Percentiles rank a stretch among this genome's conserved stretches.
Conservation (phyloP, 805 yeast genomes). For the Hemisphaericaspora nanyangensis region DNA sequence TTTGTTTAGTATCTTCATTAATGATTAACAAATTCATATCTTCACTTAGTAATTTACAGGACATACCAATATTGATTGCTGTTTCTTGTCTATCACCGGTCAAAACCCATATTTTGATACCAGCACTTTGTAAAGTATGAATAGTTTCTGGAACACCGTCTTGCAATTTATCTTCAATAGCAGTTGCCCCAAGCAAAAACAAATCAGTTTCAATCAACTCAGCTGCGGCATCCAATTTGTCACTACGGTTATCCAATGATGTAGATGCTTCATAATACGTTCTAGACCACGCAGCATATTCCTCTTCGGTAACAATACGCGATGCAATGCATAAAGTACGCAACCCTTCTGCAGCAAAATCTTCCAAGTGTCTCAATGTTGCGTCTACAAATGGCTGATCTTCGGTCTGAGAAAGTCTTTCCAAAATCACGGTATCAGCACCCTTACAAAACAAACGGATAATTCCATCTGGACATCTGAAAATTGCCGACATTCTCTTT, state of each 20-base stretch:
- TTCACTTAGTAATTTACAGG: conserved; percentile 88
- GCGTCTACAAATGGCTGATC: conserved; percentile 76
- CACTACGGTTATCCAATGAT: conserved; percentile 68
- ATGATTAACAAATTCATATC: conserved; percentile 92
- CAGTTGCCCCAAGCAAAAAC: conserved; percentile 90
- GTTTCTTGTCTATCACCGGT: conserved; percentile 99
- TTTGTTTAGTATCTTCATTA: conserved; percentile 80
- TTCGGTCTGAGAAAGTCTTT: conserved; percentile 61
- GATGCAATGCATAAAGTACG: conserved; percentile 92
- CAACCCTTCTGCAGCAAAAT: conserved; percentile 93
- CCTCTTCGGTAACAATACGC: conserved; percentile 73
- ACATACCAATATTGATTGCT: conserved; percentile 97
- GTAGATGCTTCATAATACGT: conserved; percentile 78
- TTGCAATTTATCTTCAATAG: conserved; percentile 95
- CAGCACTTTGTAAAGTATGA: conserved; percentile 91
- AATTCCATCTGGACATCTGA: conserved; percentile 90
- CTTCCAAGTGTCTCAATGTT: conserved; percentile 85
- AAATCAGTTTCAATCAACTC: conserved; percentile 80
- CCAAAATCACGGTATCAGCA: conserved; percentile 94
- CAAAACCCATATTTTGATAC: conserved; percentile 94
- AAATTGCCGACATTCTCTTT: conserved; percentile 95
- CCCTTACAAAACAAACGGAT: conserved; percentile 91
- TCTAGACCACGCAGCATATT: conserved; percentile 67
- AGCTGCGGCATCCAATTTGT: conserved; percentile 81
- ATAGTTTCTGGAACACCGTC: conserved; percentile 99